Percentiles rank a stretch among this genome's conserved stretches.
Conservation (phyloP, 2,329 filamentous ascomycete genomes). For the Helminthosporium solani region DNA sequence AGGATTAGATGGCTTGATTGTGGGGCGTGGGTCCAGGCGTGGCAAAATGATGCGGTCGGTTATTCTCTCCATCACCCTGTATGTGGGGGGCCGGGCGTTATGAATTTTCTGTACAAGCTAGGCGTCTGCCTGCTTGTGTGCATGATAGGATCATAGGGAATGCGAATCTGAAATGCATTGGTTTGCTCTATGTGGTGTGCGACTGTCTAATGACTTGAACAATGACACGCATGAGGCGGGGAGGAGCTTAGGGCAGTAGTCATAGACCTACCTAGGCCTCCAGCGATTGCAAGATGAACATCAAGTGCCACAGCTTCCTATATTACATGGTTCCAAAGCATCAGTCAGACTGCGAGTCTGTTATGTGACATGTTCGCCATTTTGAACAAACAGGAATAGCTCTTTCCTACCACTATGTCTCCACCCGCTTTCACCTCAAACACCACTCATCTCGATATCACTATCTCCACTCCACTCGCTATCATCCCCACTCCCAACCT, state of each 20-base stretch:
- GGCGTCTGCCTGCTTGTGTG: conserved; percentile 34
- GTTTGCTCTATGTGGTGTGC: conserved; percentile 26
- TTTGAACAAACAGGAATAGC: neutral
- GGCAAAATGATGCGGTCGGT: conserved; percentile 38
- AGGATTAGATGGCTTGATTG: conserved; percentile 62
- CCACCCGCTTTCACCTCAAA: neutral
- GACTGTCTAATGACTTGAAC: conserved; percentile 3
- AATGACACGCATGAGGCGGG: neutral
- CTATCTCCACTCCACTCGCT: conserved; percentile 8
- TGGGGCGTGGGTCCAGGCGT: conserved; percentile 29
- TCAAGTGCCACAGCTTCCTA: neutral
- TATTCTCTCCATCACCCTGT: conserved; percentile 41
- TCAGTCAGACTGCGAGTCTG: too few species aligned
- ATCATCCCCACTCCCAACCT: conserved; percentile 9
- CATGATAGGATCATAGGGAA: conserved; percentile 42
- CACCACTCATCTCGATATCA: conserved; percentile 21
- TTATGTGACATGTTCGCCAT: too few species aligned
- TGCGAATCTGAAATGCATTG: conserved; percentile 42
- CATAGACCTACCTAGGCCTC: neutral
- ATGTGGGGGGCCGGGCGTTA: conserved; percentile 43
- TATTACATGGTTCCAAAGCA: too few species aligned
- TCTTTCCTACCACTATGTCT: neutral
- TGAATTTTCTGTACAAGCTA: conserved; percentile 35
- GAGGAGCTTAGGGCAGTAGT: neutral
- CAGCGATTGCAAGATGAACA: neutral